phyloP scores from a whole-genome alignment of 73 alveolate species.

The Paramecium sonneborni region DNA sequence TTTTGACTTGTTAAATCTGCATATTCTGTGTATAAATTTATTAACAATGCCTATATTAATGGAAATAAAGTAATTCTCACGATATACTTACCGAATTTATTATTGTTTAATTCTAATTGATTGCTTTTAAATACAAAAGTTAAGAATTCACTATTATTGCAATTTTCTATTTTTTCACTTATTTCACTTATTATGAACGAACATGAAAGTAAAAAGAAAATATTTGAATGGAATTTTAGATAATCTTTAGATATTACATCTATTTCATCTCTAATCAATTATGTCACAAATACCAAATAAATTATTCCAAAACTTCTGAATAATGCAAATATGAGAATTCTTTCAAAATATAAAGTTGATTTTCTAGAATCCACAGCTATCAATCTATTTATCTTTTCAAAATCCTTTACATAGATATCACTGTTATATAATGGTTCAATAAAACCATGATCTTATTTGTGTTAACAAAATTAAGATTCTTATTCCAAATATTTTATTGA shows the following conservation, averaged over 20 bases:
- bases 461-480: not conserved
- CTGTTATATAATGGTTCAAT: not conserved
- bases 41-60: not conserved
- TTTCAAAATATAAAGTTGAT: not conserved
- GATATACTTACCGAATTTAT: not conserved
- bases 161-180: not conserved
- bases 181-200: not conserved
- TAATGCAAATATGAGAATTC: not conserved
- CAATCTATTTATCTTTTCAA: not conserved
- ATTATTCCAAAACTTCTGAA: slow-evolving; percentile 35
- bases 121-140: not conserved
- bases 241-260: not conserved
- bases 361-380: not conserved
- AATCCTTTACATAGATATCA: not conserved
- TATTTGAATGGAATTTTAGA: slow-evolving; percentile 4
- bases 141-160: not conserved
- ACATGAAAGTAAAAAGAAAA: not conserved
- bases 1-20: not conserved
- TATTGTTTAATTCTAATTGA: not conserved
- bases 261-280: not conserved
- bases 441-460: not conserved
- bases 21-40: not conserved
- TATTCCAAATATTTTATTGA: slow-evolving; percentile 13
- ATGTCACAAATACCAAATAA: not conserved
- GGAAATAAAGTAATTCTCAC: slow-evolving; percentile 10